Base-by-base conservation (phyloP, 2,329 filamentous ascomycete species). In the Knufia petricola region DNA sequence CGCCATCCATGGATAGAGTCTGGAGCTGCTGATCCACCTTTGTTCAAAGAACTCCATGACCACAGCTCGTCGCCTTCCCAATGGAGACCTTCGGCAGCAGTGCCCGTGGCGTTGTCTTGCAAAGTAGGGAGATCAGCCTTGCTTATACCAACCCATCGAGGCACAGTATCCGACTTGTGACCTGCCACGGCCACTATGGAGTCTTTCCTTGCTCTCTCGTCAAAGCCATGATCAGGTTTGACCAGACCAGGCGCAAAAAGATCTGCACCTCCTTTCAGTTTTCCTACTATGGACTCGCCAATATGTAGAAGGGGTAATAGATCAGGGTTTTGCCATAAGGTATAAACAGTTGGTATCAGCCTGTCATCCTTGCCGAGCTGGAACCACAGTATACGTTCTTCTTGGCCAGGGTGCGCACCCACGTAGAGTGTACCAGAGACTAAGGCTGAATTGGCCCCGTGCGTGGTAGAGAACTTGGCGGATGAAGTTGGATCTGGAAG, bases 61-160 rank as follows among this genome's bases (percentile, higher is more conserved):
- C 80, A 84, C n/a, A 83, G 60, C 64, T 85, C 81, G 64, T 85
- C 81, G 1, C 81, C 79, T 52, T 74, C 71, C 81, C 81, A 84
- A 59, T 84, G 81, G 42, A 84, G 65, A 3, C 76, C 79, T 54
- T 77, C 72, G 8, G 84, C 79, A 1, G 81, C 81, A 64, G 78
- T 76, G 0, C 81, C 81, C 59, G 78, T 82, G 12, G 70, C 68
- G 24, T 66, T 65, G 43, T 70, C 67, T 1, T 60, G 63, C 45
- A 83, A 60, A 1, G 65, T 68, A 39, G 73, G 73, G 13, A 84
- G 68, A 63, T 84, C 77, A 40, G 82, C 77, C 57, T 77, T 74
- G 59, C 80, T 84, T n/a, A 75, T 65, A 0, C 81, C 81, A 2
- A 84, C 78, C 50, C 76, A 79, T 45, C 79, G 66, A 2, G 81